These are phyloP conservation scores for Alternaria ethzedia DNA, from an alignment of 2,329 filamentous ascomycete species.

Conservation along the genomic window DNA sequence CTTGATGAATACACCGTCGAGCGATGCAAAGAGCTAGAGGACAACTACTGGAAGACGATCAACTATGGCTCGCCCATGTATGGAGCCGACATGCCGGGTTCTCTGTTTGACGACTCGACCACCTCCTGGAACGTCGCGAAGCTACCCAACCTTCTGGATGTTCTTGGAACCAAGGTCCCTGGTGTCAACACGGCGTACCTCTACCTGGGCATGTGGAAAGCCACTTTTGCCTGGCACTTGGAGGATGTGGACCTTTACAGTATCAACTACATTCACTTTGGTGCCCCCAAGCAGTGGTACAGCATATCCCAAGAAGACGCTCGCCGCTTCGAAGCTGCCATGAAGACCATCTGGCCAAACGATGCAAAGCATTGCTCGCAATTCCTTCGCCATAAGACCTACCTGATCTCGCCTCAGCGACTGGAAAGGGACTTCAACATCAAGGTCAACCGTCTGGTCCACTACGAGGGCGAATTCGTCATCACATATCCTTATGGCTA, in stretches of 20 bases:
- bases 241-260: constrained; percentile 99
- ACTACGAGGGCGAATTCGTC: constrained; percentile 96
- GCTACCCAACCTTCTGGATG: constrained; percentile 89
- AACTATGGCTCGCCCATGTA: constrained; percentile 96
- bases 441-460: constrained; percentile 93
- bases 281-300: constrained; percentile 99
- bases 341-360: constrained; percentile 93
- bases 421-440: constrained; percentile 90
- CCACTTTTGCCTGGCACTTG: constrained; percentile 98
- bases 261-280: constrained; percentile 99
- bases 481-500: constrained; percentile 99
- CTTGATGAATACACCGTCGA: constrained; percentile 88
- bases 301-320: constrained; percentile 97
- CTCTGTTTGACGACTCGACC: constrained; percentile 85
- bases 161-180: constrained; percentile 92
- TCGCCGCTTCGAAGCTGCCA: constrained; percentile 88
- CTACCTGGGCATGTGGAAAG: constrained; percentile 99
- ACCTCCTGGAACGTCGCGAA: constrained; percentile 94
- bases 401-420: constrained; percentile 89
- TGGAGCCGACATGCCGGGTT: constrained; percentile 94
- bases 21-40: constrained; percentile 91
- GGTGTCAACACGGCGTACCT: constrained; percentile 98
- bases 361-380: constrained; percentile 96
- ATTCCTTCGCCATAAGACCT: constrained; percentile 96
- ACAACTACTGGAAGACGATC: constrained; percentile 95